Evolutionary conservation across 163 green algal species (phyloP).

Genomic region (Coccomyxa subellipsoidea): DNA sequence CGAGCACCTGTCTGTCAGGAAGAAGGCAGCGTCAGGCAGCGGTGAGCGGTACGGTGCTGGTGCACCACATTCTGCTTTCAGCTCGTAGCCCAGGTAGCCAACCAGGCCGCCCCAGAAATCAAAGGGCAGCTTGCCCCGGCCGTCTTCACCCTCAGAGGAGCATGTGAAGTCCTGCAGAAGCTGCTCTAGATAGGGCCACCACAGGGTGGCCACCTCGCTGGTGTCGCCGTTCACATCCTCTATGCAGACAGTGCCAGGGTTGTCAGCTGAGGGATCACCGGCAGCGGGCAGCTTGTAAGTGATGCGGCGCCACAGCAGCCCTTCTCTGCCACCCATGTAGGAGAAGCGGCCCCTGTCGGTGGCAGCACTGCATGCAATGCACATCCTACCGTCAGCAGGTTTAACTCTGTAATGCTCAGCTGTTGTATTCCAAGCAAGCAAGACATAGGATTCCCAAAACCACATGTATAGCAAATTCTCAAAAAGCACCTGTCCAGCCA

Average conservation of each 20-base stretch:
- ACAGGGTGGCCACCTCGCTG: neutral
- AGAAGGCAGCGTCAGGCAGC: slow-evolving; percentile 81
- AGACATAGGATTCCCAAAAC: too few species aligned
- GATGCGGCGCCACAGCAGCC: slow-evolving; percentile 75
- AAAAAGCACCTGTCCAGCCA: slow-evolving; percentile 82
- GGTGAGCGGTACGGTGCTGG: slow-evolving; percentile 26
- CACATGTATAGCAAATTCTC: neutral
- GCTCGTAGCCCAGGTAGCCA: slow-evolving; percentile 94
- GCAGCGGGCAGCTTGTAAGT: slow-evolving; percentile 58
- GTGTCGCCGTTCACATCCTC: slow-evolving; percentile 17
- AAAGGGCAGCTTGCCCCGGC: slow-evolving; percentile 71
- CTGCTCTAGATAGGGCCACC: slow-evolving; percentile 3
- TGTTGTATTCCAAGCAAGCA: too few species aligned
- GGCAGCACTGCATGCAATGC: slow-evolving; percentile 34
- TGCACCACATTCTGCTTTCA: slow-evolving; percentile 76
- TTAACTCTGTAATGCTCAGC: neutral
- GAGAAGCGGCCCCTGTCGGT: slow-evolving; percentile 83
- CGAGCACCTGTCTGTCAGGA: slow-evolving; percentile 74
- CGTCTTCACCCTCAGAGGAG: neutral
- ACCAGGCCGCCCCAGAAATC: slow-evolving; percentile 93
- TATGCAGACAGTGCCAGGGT: slow-evolving; percentile 11
- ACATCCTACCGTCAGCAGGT: neutral
- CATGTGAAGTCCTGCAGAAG: slow-evolving; percentile 11
- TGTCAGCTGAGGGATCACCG: neutral
- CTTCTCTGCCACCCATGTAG: slow-evolving; percentile 85